Evolutionary conservation across 2,329 filamentous ascomycete species (phyloP), one percentile per base, ranked within the genome.

Genomic region (Aspergillus costaricaensis): DNA sequence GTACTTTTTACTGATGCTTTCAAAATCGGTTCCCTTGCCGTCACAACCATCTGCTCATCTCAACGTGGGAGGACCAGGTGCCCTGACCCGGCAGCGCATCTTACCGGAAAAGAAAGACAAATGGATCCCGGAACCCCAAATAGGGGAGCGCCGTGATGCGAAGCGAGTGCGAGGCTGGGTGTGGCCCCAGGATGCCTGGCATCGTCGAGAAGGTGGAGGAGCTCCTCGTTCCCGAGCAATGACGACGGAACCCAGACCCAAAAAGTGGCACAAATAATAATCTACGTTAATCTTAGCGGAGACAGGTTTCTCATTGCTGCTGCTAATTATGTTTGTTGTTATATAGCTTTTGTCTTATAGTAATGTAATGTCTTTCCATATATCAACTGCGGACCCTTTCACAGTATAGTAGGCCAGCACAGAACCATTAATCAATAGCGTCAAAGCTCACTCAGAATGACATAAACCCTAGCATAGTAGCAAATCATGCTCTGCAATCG

Each of bases 1-100:
- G 6, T 89, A 86, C 77, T 88, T 86, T 67, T 73, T 89, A 15
- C 83, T 88, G 59, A 88, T 88, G 85, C 81, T 88, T 3, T 85
- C 86, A 23, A 87, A 86, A 70, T 82, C 86, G 57, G 80, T 82
- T 43, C 83, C 85, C 1, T 77, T 89, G 39, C 83, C 83, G 1
- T 80, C 81, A 4, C 85, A 88, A 60, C 75, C 76, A 47, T 80
- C 82, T 14, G 86, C 84, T 72, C 81, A 82, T 65, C 80, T 88
- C 74, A 85, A 88, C 55, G 83, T 88, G 21, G 86, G 86, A 8
- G 83, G 82, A 3, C 83, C 85, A 1, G 83, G 82, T 3, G 82
- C 82, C 0, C 67, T 86, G 58, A 86, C 83, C 2, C 76, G 86
- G 38, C 81, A 85, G 70, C 81, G 83, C 51, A 78, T 83, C 62